These are phyloP conservation scores for Craspedostauros australis DNA, from an alignment of 108 stramenopile genomes.

Conservation along the genomic window DNA sequence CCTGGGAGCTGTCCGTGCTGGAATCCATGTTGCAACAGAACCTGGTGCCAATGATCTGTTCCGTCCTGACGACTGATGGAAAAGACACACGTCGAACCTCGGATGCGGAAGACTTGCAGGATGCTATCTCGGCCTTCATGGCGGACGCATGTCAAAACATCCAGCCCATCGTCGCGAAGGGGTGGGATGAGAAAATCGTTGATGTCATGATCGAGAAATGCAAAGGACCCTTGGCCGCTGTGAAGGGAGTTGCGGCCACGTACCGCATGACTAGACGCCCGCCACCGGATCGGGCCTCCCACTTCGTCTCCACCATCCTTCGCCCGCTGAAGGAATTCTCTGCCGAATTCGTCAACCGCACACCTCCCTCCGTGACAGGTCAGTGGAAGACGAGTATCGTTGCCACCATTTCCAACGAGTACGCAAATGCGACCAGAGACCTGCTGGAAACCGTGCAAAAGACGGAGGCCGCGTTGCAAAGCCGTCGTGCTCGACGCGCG, in stretches of 20 bases:
- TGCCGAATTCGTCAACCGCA: slow-evolving; percentile 45
- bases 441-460: slow-evolving; percentile 72
- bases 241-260: slow-evolving; percentile 88
- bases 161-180: slow-evolving; percentile 50
- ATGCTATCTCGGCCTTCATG: slow-evolving; percentile 50
- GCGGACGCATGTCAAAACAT: slow-evolving; percentile 60
- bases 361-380: slow-evolving; percentile 63
- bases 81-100: slow-evolving; percentile 15
- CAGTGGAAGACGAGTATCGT: slow-evolving; percentile 63
- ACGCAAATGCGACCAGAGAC: slow-evolving; percentile 71
- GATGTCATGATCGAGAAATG: slow-evolving; percentile 63
- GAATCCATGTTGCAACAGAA: slow-evolving; percentile 59
- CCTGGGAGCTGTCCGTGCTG: slow-evolving; percentile 82
- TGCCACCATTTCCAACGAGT: slow-evolving; percentile 49
- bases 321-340: slow-evolving; percentile 76
- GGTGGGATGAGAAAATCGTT: slow-evolving; percentile 80
- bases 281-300: slow-evolving; percentile 76
- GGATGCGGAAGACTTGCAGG: slow-evolving; percentile 32
- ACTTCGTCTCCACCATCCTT: slow-evolving; percentile 71
- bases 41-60: slow-evolving; percentile 42
- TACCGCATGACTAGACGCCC: slow-evolving; percentile 91
- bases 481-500: slow-evolving; percentile 49
- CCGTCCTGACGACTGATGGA: slow-evolving; percentile 33
- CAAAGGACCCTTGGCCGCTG: slow-evolving; percentile 65
- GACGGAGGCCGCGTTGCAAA: slow-evolving; percentile 81